Evolutionary conservation across 2,329 filamentous ascomycete species (phyloP).

Genomic region (Aspergillus novofumigatus): DNA sequence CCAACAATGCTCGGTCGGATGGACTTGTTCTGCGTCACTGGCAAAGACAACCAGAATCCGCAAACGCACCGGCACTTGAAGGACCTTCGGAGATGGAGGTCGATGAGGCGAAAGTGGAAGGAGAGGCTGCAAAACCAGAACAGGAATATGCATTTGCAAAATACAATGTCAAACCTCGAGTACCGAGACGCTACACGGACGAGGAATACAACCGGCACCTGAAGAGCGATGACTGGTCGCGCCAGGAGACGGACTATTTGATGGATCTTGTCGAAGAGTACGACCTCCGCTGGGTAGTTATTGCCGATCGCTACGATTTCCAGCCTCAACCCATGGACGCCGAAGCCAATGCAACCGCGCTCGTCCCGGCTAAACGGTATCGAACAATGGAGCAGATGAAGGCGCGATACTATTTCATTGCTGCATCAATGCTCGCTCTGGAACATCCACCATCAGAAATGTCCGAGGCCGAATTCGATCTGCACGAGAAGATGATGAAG

Average conservation of each 20-base stretch:
- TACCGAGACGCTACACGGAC: constrained; percentile 73
- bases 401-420: constrained; percentile 81
- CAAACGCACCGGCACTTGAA: constrained; percentile 36
- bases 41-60: constrained; percentile 60
- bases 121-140: constrained; percentile 34
- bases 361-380: constrained; percentile 40
- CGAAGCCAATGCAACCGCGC: constrained; percentile 27
- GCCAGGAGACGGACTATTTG: constrained; percentile 90
- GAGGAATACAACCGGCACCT: constrained; percentile 79
- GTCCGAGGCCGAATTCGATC: constrained; percentile 76
- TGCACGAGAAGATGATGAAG: constrained; percentile 79
- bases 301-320: constrained; percentile 88
- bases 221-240: constrained; percentile 74
- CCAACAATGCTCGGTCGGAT: constrained; percentile 72
- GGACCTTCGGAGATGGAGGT: constrained; percentile 30
- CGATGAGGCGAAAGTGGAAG: constrained; percentile 37
- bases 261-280: constrained; percentile 70
- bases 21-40: constrained; percentile 73
- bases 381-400: constrained; percentile 89
- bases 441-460: constrained; percentile 80
- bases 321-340: constrained; percentile 26
- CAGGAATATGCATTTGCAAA: constrained; percentile 66
- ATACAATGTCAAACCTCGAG: constrained; percentile 76
- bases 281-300: constrained; percentile 84
- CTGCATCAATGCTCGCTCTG: constrained; percentile 74